Base-by-base conservation (phyloP, 371 early-diverging fungal species). In the Nematocida displodere region DNA sequence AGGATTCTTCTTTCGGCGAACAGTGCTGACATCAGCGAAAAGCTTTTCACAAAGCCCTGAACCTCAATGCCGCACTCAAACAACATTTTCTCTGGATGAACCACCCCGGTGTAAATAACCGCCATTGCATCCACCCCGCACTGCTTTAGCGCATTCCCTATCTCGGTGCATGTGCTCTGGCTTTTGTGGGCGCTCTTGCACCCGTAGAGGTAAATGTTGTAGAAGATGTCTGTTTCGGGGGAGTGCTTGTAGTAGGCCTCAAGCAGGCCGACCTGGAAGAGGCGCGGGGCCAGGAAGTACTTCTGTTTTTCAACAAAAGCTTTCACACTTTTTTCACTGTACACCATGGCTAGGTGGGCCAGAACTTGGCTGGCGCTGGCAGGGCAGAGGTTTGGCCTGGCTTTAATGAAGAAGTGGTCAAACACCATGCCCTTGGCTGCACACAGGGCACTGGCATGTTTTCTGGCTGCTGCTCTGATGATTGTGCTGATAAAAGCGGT, bases 1-100 rank as follows among this genome's bases (percentile, higher is more conserved):
- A 71, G 62, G 17, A 61, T 29, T 22, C 59, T 47, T 33, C 75
- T 31, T 5, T 44, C 46, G 8, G 61, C 22, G 28, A 66, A 61
- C 4, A 71, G 75, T 28, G 52, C 22, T 1, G 47, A 52, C 34
- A 71, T 71, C 3, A 71, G 52, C 37, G 59, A 61, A 22, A 15
- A 24, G 7, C 26, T 29, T 34, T 22, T 4, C 46, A 71, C 4
- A 8, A 71, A 52, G 1, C 26, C 22, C 8, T 20, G 20, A 17
- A 33, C 8, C 20, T 71, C 62, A 49, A 61, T 11, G 4, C 31
- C 44, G 28, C 59, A 71, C 33, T 36, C 22, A 20, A 15, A 26
- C 28, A 71, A 58, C 33, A 71, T 17, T 7, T 42, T 39, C 0
- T 39, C 33, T 15, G 75, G 75, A 5, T 29, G 31, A 7, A 40